Base-by-base conservation (phyloP, 2,329 filamentous ascomycete genomes). In the Penicillium sp. region DNA sequence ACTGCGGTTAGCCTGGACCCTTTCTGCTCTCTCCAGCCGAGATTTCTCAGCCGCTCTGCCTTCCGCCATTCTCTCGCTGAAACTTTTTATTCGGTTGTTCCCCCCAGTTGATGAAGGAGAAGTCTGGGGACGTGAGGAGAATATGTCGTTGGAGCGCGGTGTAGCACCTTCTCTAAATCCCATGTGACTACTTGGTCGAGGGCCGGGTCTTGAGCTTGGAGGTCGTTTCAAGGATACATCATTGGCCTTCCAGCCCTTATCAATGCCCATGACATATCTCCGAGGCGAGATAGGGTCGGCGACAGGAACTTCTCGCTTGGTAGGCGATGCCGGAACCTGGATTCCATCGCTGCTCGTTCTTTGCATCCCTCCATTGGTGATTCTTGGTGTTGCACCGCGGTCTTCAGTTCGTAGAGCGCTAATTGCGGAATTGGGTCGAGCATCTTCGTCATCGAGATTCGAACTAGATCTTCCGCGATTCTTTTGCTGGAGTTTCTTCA, bases 141-240 rank as follows among this genome's bases (percentile, higher is more conserved):
- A 61, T 9, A 61, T 43, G 48, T 66, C 64, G 39, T 58, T 60
- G 10, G 62, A 56, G 14, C 66, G 68, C 18, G 71, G 60, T 18
- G 61, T 59, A 9, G 59, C 57, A 39, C 66, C 62, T 32, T 69
- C 68, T 55, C 68, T 65, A 45, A 58, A 59, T 16, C 66, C 69
- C 45, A 69, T 61, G 35, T 68, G 66, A 50, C 69, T 72, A 24
- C 61, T 61, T 60, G 72, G 64, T 47, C 74, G 69, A 62, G 67
- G 53, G 58, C 61, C 56, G 7, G 60, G 47, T 45, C 58, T 67
- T 31, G 68, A 66, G 45, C 61, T 69, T 22, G 72, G 73, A 3
- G 90, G 85, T 62, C 90, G 82, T 72, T 90, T 94, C 29, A 97
- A 77, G 3, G 92, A 97, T 32, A 97, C 81, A 66, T 97, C 91